These are phyloP conservation scores for Sphenostylis stenocarpa DNA, from an alignment of 306 rosid species.

Conservation along the genomic window DNA sequence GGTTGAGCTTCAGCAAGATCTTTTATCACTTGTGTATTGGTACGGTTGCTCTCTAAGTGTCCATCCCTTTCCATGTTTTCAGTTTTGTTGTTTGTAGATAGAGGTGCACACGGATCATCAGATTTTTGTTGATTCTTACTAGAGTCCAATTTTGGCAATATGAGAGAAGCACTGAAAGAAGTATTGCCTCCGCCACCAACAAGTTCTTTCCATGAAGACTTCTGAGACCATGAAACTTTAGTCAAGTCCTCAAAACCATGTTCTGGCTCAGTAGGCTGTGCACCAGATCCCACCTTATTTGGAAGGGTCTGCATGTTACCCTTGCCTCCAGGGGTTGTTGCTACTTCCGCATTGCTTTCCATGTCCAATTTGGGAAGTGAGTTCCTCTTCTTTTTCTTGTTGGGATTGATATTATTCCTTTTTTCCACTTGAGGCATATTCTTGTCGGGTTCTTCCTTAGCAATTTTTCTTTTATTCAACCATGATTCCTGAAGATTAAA, in stretches of 20 bases:
- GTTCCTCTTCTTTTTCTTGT: slow-evolving; percentile 50
- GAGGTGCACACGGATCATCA: slow-evolving; percentile 11
- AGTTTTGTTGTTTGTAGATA: slow-evolving; percentile 24
- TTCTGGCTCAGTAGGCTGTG: slow-evolving; percentile 35
- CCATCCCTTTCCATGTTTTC: slow-evolving; percentile 27
- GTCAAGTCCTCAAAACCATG: slow-evolving; percentile 33
- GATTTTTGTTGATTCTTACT: slow-evolving; percentile 29
- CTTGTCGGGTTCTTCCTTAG: slow-evolving; percentile 36
- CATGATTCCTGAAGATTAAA: slow-evolving; percentile 48
- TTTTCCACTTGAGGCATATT: slow-evolving; percentile 28
- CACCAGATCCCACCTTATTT: slow-evolving; percentile 35
- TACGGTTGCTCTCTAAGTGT: background rate
- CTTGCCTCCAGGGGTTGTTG: slow-evolving; percentile 35
- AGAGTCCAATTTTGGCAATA: slow-evolving; percentile 39
- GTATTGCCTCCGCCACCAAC: slow-evolving; percentile 44
- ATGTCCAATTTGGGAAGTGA: slow-evolving; percentile 28
- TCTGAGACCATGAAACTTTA: slow-evolving; percentile 65
- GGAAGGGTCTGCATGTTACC: slow-evolving; percentile 26
- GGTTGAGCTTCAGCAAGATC: slow-evolving; percentile 36
- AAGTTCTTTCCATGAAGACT: slow-evolving; percentile 81
- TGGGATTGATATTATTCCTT: slow-evolving; percentile 30
- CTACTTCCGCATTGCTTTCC: slow-evolving; percentile 27
- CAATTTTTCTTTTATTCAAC: slow-evolving; percentile 27
- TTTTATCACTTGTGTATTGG: background rate
- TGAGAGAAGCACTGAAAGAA: slow-evolving; percentile 54